Percentiles rank a stretch among this genome's conserved stretches.
Evolutionary conservation across 208 protist genomes (phyloP).

Genomic region (Acanthamoeba divionensis): DNA sequence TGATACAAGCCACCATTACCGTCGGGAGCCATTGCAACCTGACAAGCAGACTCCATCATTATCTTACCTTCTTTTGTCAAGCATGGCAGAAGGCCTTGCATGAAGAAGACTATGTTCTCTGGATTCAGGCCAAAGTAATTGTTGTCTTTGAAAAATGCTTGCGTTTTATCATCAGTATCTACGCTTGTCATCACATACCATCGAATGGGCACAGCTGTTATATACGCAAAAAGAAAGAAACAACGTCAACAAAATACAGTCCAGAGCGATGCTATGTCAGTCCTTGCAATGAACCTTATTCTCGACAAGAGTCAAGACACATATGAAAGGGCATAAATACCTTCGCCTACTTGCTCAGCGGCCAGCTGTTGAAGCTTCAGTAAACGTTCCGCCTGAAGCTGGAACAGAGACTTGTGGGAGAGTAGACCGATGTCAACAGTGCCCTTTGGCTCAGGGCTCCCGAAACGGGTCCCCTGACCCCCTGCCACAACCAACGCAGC

Average conservation of each 20-base stretch:
- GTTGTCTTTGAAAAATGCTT: conserved; percentile 89
- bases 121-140: conserved; percentile 91
- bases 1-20: conserved; percentile 96
- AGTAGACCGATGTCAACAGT: conserved; percentile 85
- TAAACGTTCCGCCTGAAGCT: conserved; percentile 94
- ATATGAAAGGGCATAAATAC: background rate
- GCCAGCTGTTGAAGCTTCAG: conserved; percentile 85
- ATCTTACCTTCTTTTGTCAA: conserved; percentile 92
- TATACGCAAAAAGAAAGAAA: background rate
- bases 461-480: conserved; percentile 96
- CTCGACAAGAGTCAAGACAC: background rate
- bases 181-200: conserved; percentile 96
- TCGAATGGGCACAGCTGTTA: conserved; percentile 54
- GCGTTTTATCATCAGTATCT: conserved; percentile 89
- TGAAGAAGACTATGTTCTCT: conserved; percentile 92
- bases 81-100: conserved; percentile 88
- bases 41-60: conserved; percentile 80
- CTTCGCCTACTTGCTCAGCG: background rate
- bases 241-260: conserved; percentile 15
- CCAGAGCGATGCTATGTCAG: background rate
- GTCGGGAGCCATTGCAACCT: conserved; percentile 89
- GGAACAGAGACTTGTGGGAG: conserved; percentile 93
- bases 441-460: conserved; percentile 93
- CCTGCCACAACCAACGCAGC: conserved; percentile 95
- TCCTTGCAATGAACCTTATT: conserved; percentile 32